A percentile compares a stretch with the other conserved stretches of the same genome.
Conservation (phyloP, 2,329 filamentous ascomycete species). For the Diplodia sapinea region DNA sequence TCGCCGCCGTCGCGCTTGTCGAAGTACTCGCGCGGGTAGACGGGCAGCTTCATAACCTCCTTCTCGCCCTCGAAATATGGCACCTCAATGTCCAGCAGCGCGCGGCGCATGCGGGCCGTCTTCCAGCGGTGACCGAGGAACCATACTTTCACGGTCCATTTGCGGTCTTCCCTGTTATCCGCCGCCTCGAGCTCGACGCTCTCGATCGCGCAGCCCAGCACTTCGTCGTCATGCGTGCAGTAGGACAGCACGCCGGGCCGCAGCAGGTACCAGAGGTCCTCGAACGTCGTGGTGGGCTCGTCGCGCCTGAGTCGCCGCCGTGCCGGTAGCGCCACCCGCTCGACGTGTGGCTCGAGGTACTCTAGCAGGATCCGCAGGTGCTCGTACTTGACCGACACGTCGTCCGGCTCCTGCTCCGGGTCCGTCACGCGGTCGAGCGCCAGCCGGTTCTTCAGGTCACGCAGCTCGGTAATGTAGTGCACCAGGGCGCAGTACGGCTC, state of each 20-base stretch:
- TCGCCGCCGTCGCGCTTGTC: constrained; percentile 17
- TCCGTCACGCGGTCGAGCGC: constrained; percentile 10
- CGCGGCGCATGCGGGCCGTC: constrained; percentile 14
- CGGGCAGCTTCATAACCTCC: constrained; percentile 6
- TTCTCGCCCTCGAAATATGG: constrained; percentile 27
- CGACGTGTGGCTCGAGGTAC: constrained; percentile 23
- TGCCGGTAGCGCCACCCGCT: constrained; percentile 6
- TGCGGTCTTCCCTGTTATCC: background rate
- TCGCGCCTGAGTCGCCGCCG: constrained; percentile 20
- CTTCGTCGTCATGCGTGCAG: background rate
- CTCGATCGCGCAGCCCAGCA: constrained; percentile 24
- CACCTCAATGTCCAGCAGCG: constrained; percentile 15
- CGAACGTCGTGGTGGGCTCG: constrained; percentile 17
- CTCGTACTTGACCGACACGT: constrained; percentile 17
- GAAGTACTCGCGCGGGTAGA: constrained; percentile 24
- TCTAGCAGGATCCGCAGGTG: constrained; percentile 28
- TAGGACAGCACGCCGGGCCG: constrained; percentile 19
- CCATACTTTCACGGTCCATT: constrained; percentile 18
- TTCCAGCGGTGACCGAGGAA: constrained; percentile 28
- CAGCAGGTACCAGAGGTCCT: constrained; percentile 29
- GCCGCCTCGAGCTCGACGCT: constrained; percentile 3
- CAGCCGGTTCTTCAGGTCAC: constrained; percentile 8
- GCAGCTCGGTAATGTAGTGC: constrained; percentile 27
- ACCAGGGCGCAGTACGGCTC: constrained; percentile 22
- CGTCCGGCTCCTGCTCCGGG: constrained; percentile 16